Conservation (phyloP, 148 eudicot species). For the Diospyros lotus region DNA sequence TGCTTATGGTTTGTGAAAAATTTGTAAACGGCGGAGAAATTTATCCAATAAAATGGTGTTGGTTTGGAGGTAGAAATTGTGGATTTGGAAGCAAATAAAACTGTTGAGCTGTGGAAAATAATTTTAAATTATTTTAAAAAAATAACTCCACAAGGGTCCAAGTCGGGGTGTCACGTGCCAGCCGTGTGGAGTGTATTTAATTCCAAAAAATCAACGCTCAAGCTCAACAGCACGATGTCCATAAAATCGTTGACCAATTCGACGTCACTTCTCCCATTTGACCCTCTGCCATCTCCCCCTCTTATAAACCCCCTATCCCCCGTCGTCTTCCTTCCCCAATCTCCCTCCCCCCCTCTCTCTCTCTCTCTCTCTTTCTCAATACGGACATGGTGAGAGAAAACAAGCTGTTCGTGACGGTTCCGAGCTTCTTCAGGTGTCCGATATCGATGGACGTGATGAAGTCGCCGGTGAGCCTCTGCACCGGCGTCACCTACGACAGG, state of each 20-base stretch:
- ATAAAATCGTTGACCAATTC: constrained; percentile 13
- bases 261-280: constrained; percentile 16
- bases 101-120: too few relatives aligned
- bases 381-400: constrained; percentile 25
- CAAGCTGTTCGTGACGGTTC: constrained; percentile 41
- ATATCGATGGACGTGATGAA: constrained; percentile 69
- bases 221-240: too few relatives aligned
- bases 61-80: too few relatives aligned
- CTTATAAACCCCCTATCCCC: neutral
- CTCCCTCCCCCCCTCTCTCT: neutral
- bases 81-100: too few relatives aligned
- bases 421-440: constrained; percentile 55
- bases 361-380: neutral
- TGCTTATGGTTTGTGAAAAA: too few relatives aligned
- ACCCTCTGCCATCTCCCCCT: neutral
- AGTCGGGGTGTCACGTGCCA: too few relatives aligned
- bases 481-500: constrained; percentile 75
- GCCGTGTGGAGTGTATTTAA: too few relatives aligned
- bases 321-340: neutral
- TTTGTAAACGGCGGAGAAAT: too few relatives aligned
- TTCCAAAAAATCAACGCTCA: too few relatives aligned
- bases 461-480: constrained; percentile 59
- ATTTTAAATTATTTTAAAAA: too few relatives aligned
- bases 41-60: too few relatives aligned
- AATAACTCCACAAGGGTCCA: too few relatives aligned